Base-by-base conservation (phyloP, 352 stramenopile genomes). In the Globisporangium ultimum region DNA sequence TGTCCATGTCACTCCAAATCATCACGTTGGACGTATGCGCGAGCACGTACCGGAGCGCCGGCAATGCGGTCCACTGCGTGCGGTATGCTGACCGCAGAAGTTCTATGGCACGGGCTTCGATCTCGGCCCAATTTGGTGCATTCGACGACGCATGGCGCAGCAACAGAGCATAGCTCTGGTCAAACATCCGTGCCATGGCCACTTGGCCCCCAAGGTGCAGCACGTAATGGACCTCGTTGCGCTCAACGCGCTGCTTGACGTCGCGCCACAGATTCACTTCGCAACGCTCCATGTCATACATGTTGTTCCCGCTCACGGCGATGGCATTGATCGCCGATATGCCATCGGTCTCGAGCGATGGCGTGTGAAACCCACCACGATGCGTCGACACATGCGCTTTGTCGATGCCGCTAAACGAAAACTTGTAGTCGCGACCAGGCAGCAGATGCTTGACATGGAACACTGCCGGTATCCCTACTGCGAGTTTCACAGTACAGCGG, bases 141-240 rank as follows among this genome's bases (percentile, higher is more conserved):
- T 51, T 54, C 7, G 60, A 53, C 17, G 81, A 66, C n/a, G 65
- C 70, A 9, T 88, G 68, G 4, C 76, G 75, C 42, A 89, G 55
- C 18, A 94, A 59, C n/a, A 91, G 45, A 13, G 74, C 55, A 54
- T 74, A 88, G 2, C 71, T 76, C 51, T 85, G 77, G 53, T 92
- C 78, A 43, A 94, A 94, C 68, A 84, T 79, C n/a, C 53, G 55
- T 52, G 76, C 50, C 71, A 94, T 78, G 10, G 61, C 61, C 1
- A 93, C 80, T 59, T 93, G 84, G 0, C 82, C 84, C 2, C 82
- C 84, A 13, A 92, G 62, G 61, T 93, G 80, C 13, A 93, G 20
- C 6, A 92, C 68, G 8, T 81, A 55, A 13, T 87, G 70, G 2
- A 70, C 57, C 10, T 58, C 46, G 4, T 68, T 56, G 1, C 53